A percentile compares a stretch with the other conserved stretches of the same genome.
Conservation (phyloP, 2,329 filamentous ascomycete genomes). For the Fusarium denticulatum region DNA sequence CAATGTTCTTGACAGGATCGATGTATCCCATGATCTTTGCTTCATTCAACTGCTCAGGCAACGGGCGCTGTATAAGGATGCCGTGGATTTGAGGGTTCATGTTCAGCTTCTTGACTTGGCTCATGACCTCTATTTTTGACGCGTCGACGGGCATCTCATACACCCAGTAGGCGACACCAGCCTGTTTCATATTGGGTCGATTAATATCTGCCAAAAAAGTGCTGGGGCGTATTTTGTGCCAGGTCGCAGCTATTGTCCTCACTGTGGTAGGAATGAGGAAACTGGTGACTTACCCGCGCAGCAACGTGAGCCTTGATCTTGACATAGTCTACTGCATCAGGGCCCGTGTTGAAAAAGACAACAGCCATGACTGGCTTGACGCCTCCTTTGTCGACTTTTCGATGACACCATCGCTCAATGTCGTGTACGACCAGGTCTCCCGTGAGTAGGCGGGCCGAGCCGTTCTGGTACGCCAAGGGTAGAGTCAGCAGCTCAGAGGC, state of each 20-base stretch:
- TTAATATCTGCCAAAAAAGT: rapidly evolving
- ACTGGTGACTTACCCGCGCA: background rate
- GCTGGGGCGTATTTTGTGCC: background rate
- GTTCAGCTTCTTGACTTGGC: background rate
- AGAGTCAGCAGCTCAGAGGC: background rate
- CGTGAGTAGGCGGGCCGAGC: background rate
- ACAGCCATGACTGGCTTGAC: background rate
- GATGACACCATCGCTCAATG: background rate
- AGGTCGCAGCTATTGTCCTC: background rate
- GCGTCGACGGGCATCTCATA: background rate
- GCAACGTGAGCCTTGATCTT: background rate
- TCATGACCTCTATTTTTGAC: background rate
- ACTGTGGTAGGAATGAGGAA: rapidly evolving
- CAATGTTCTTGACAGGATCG: background rate
- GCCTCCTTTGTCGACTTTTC: background rate
- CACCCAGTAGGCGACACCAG: background rate
- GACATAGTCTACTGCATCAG: background rate
- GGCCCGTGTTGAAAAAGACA: rapidly evolving
- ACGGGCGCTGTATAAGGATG: background rate
- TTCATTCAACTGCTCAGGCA: background rate
- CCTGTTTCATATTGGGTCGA: rapidly evolving
- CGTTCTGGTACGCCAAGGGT: rapidly evolving
- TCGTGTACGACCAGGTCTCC: background rate
- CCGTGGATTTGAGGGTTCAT: background rate
- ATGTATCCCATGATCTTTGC: background rate